Evolutionary conservation across 352 stramenopile species (phyloP), one percentile per base, ranked within the genome.

Genomic region (Pythium phragmiticola): DNA sequence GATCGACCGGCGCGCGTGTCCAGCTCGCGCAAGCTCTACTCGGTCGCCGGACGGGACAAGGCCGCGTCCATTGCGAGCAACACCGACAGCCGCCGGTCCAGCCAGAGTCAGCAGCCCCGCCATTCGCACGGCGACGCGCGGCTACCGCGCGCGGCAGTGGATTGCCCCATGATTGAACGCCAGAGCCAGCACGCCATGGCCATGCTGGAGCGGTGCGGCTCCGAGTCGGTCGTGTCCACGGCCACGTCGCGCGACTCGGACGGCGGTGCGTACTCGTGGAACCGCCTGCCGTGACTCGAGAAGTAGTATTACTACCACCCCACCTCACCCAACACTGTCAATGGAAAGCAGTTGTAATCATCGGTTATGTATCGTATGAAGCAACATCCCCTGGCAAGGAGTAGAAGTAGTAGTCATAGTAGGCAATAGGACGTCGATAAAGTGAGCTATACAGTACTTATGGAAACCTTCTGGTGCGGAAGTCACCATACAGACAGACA

Each of bases 91-190:
- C 37, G 14, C 37, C 9, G 37, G 37, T 42, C 9, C 49, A 58
- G n/a, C 19, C 33, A 26, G 26, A 14, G 12, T 47, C 37, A 9
- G 26, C 37, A 42, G 37, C 7, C 37, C 9, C 37, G 14, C 26
- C 26, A 30, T 30, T 30, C 26, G 37, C 37, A 16, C 37, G 9
- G 3, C 9, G 34, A 19, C 30, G 17, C 12, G 26, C 37, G 17
- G n/a, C 52, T 23, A n/a, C 56, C 49, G 60, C 26, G 17, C 33
- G 47, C 42, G 26, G 11, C 50, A 5, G 58, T 65, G 16, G 71
- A 78, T 17, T 78, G 70, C 41, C 71, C 71, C n/a, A 82, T 82
- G 74, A 82, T 82, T 36, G 71, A 82, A 33, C 53, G 68, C 37
- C 66, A 68, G 19, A 78, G 71, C 46, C 65, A 77, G 51, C 56